Evolutionary conservation across 768 basidiomycete species (phyloP), one percentile per base, ranked within the genome.

Genomic region (Podaxis rugospora): DNA sequence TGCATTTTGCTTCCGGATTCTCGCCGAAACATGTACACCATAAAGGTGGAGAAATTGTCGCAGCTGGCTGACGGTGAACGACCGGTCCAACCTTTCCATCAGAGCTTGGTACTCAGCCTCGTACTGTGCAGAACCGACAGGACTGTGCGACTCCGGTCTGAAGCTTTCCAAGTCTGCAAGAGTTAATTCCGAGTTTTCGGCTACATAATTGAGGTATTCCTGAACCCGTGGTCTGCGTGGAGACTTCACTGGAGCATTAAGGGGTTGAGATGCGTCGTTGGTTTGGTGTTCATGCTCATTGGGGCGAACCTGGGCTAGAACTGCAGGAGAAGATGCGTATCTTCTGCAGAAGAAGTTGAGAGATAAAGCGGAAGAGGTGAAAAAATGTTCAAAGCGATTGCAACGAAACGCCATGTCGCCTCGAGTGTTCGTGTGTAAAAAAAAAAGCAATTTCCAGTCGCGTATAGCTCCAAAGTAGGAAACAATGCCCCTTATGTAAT

Each of bases 61-160:
- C 27, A 92, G 75, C 67, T 92, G 90, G 28, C 77, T 73, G 59
- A 74, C 77, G 63, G 79, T 87, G 71, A 92, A 92, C 16, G 89
- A 83, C 23, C 79, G 80, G 61, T 79, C 78, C 18, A 92, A 74
- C 2, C 70, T 76, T 52, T 82, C 77, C 36, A 83, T 62, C n/a
- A 88, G 72, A n/a, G 72, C 68, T 37, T 76, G 76, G 65, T 89
- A 90, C 53, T 83, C 74, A 16, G 66, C 63, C 59, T 80, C 78
- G 66, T 89, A 92, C 55, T 75, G 28, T 10, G 52, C 65, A 1
- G 66, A 54, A 35, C 67, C 66, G 4, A 70, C 66, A 1, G 80
- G 75, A 21, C 76, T 74, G 3, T 81, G 74, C 4, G 68, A 64
- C 1, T 62, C 32, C 9, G 63, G 63, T 4, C 78, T 82, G 63